These are phyloP conservation scores for Trichoderma koningii DNA, from an alignment of 2,329 filamentous ascomycete species.

Conservation along the genomic window DNA sequence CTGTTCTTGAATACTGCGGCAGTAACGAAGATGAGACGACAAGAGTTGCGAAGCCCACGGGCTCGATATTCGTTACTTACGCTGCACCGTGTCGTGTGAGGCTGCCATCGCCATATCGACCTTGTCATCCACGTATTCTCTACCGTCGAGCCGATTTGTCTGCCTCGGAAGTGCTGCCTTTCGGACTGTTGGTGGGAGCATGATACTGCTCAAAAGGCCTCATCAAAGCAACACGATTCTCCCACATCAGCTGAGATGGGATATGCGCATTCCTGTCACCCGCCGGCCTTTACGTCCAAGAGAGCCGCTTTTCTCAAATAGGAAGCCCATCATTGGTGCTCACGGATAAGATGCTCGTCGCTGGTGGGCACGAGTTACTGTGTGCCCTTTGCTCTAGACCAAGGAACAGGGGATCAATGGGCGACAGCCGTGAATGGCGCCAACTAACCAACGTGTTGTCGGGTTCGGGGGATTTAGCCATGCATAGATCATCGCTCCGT, in stretches of 20 bases:
- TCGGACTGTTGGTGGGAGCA: background rate
- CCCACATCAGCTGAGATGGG: background rate
- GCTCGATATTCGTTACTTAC: background rate
- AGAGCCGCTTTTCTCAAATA: background rate
- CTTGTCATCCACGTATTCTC: background rate
- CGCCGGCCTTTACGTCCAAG: background rate
- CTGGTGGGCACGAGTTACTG: background rate
- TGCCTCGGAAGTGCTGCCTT: background rate
- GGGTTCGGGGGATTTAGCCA: conserved; percentile 25
- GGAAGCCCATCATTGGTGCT: background rate
- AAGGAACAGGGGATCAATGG: conserved; percentile 13
- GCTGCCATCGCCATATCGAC: background rate
- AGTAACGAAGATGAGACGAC: background rate
- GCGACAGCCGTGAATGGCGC: conserved; percentile 17
- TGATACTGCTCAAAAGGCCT: background rate
- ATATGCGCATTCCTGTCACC: background rate
- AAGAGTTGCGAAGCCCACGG: background rate
- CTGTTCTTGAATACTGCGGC: no score
- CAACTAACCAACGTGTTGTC: conserved; percentile 15
- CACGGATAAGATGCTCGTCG: background rate
- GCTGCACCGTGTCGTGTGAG: background rate
- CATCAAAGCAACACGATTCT: background rate
- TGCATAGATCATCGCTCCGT: conserved; percentile 21
- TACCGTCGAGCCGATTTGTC: background rate
- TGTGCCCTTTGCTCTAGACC: background rate